Evolutionary conservation across 1,284 basidiomycete species (phyloP), one percentile per base, ranked within the genome.

Genomic region (Somion occarium): DNA sequence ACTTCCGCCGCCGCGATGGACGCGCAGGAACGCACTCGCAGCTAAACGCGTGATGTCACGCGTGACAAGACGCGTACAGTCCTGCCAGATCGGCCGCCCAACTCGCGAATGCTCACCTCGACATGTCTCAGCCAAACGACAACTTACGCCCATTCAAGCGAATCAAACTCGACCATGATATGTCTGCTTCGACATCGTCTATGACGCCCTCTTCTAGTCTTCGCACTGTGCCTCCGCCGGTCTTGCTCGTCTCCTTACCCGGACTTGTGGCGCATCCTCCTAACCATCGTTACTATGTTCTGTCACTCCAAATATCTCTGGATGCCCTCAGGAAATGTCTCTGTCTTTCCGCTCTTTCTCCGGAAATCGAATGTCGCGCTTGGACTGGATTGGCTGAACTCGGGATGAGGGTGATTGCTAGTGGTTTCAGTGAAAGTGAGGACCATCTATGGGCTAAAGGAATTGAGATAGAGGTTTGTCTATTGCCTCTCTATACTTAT

Each of bases 381-480:
- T 86, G 83, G 81, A 80, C 79, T 0, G 75, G 76, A 1, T 59
- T 87, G 1, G 85, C 80, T 0, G 86, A 89, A 65, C 56, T 86
- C 3, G 85, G 83, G 5, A 72, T 87, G 63, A 70, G 71, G 56
- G 73, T 79, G 44, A 69, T 79, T 50, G 67, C 68, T 24, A 73
- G 74, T 23, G 73, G 79, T 22, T 69, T 76, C 50, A 67, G 67
- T 47, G 59, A 34, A 23, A 61, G 63, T 30, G 71, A 67, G 7
- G 69, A 70, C 46, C 54, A 73, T 61, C 48, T 61, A 25, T 75
- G 78, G 80, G 69, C 76, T 5, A 58, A 62, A 23, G 77, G 73
- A 23, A 66, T 82, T 2, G 76, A 80, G 54, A 59, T 54, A 0
- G 84, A 87, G 61, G 82, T 85, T 48, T 50, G 67, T 58, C 5